Percentiles rank a stretch among this genome's conserved stretches.
phyloP scores from a whole-genome alignment of 2,329 filamentous ascomycete species.

The Clarireedia paspali region DNA sequence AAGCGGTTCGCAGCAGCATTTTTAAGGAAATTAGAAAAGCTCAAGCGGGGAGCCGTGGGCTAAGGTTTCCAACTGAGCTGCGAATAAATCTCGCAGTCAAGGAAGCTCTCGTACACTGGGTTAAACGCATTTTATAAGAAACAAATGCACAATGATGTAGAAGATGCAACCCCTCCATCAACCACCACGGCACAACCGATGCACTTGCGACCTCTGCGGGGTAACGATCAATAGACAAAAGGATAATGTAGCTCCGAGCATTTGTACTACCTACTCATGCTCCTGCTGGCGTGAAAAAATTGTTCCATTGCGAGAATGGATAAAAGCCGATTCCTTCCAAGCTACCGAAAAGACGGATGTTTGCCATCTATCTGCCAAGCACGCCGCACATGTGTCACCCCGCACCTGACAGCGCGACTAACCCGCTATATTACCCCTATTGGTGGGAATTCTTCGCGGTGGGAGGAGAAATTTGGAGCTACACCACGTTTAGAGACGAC shows the following conservation, averaged over 20 bases:
- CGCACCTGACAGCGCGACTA: not conserved
- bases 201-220: not conserved
- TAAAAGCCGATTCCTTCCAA: not conserved
- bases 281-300: not conserved
- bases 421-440: not conserved
- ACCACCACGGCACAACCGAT: too few species aligned
- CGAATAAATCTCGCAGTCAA: too few species aligned
- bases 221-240: not conserved
- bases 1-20: not conserved
- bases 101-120: too few species aligned
- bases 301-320: not conserved
- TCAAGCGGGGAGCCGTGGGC: too few species aligned
- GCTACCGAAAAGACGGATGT: not conserved
- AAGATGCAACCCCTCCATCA: too few species aligned
- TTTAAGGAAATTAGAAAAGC: too few species aligned
- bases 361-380: not conserved
- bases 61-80: too few species aligned
- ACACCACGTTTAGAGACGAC: not conserved
- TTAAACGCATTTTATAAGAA: not conserved
- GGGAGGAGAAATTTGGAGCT: not conserved
- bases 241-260: not conserved
- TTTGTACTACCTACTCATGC: not conserved
- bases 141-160: not conserved
- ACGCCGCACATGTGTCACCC: not conserved
- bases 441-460: slow-evolving; percentile 2